Base-by-base conservation (phyloP, 371 early-diverging fungal genomes). In the Lichtheimia hyalospora region DNA sequence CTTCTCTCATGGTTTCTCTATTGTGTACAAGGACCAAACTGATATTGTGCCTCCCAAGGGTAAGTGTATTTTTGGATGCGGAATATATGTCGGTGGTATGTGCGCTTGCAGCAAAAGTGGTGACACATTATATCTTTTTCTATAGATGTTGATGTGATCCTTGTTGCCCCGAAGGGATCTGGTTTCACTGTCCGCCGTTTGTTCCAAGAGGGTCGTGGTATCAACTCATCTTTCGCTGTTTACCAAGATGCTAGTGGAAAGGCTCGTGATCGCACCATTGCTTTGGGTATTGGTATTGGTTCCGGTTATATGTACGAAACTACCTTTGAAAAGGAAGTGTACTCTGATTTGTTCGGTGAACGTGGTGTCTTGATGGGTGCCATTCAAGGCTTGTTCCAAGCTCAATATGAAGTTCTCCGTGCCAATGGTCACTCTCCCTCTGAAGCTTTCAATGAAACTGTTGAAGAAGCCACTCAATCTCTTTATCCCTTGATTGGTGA, bases 361-460 rank as follows among this genome's bases (percentile, higher is more conserved):
- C 95, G 98, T 81, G 98, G 98, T 80, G 89, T 95, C 52, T 86
- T 97, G 72, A 96, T 97, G 98, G 98, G 98, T 73, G 97, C 94
- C 73, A 96, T 97, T 69, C 92, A 96, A 76, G 98, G 98, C 67
- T 80, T 94, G 59, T 97, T 97, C 90, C 86, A 88, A 57, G 98
- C 98, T 52, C 98, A 97, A 77, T 97, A 96, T 81, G 96, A 97
- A 62, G 96, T 96, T 42, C 85, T 97, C 65, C 89, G 97, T 67
- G 92, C 94, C 67, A 89, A 91, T 62, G 97, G 79, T 60, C 98
- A 97, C 89, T 84, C 92, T 41, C 98, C 98, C 57, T 96, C 96
- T 28, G 98, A 97, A 83, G 98, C 98, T 14, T 97, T 96, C 87
- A 97, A 97, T 83, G 98, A 97, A 81, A 97, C 98, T 64, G 98